Conservation (phyloP, 2,329 filamentous ascomycete genomes). For the Ophiocordyceps polyrhachis-furcata region DNA sequence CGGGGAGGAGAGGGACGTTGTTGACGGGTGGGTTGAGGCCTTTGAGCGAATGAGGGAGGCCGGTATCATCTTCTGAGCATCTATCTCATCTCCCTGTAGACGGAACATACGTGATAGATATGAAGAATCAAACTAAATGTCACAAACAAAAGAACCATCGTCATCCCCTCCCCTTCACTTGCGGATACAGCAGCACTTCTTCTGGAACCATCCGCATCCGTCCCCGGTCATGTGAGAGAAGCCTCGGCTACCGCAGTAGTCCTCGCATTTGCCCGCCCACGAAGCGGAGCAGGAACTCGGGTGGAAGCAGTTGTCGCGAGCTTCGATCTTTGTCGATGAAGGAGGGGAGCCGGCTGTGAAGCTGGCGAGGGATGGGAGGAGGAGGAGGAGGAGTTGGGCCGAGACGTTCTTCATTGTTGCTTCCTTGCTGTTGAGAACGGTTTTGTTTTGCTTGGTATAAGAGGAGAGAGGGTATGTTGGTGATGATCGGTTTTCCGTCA, state of each 20-base stretch:
- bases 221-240: conserved; percentile 1
- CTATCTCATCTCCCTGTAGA: too few relatives aligned
- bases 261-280: background rate
- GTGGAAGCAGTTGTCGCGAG: conserved; percentile 1
- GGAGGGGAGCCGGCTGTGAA: background rate
- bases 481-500: too few relatives aligned
- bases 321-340: background rate
- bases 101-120: too few relatives aligned
- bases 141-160: too few relatives aligned
- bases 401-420: too few relatives aligned
- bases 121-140: too few relatives aligned
- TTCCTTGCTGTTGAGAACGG: too few relatives aligned
- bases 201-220: background rate
- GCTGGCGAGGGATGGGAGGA: background rate
- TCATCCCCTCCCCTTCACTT: background rate
- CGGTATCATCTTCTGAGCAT: conserved; percentile 15
- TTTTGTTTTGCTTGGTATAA: too few relatives aligned
- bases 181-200: conserved; percentile 1
- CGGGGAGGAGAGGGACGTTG: conserved; percentile 16
- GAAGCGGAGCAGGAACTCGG: background rate
- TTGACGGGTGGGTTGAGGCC: conserved; percentile 21
- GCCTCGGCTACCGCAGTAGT: conserved; percentile 1
- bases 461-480: too few relatives aligned
- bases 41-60: conserved; percentile 23
- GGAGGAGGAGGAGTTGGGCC: background rate